Percentiles rank a stretch among this genome's conserved stretches.
phyloP scores from a whole-genome alignment of 2,329 filamentous ascomycete genomes.

The Xylaria sp. region DNA sequence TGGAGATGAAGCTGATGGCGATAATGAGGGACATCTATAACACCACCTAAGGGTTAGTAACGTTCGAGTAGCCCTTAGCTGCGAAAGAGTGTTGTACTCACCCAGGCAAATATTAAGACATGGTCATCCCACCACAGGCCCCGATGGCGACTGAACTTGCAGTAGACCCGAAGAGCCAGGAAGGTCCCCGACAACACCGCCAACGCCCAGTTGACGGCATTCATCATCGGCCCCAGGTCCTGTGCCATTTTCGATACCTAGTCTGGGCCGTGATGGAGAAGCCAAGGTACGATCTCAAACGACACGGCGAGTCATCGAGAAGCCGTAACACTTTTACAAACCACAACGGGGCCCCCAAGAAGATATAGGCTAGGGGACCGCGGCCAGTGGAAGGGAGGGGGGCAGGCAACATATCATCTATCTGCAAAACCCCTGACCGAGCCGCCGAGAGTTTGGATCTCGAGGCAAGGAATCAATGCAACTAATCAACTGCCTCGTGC shows the following conservation, averaged over 20 bases:
- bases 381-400: slow-evolving; percentile 7
- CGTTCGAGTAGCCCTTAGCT: background rate
- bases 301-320: background rate
- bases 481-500: background rate
- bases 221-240: slow-evolving; percentile 26
- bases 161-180: slow-evolving; percentile 25
- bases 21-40: slow-evolving; percentile 14
- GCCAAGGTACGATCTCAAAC: background rate
- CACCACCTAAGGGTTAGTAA: background rate
- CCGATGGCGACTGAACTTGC: slow-evolving; percentile 26
- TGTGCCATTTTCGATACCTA: slow-evolving; percentile 5
- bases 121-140: slow-evolving; percentile 32
- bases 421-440: slow-evolving; percentile 1
- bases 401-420: slow-evolving; percentile 10
- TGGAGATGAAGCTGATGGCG: slow-evolving; percentile 22
- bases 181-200: slow-evolving; percentile 21
- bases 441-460: slow-evolving; percentile 7
- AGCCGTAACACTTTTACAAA: background rate
- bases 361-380: background rate
- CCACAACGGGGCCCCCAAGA: background rate
- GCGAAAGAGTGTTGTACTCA: slow-evolving; percentile 4
- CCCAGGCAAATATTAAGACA: slow-evolving; percentile 25
- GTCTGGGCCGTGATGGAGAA: background rate
- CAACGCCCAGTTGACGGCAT: slow-evolving; percentile 28
- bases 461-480: slow-evolving; percentile 1